These are phyloP conservation scores for Neurospora tetrasperma DNA, from an alignment of 495 filamentous ascomycete species.

Conservation along the genomic window DNA sequence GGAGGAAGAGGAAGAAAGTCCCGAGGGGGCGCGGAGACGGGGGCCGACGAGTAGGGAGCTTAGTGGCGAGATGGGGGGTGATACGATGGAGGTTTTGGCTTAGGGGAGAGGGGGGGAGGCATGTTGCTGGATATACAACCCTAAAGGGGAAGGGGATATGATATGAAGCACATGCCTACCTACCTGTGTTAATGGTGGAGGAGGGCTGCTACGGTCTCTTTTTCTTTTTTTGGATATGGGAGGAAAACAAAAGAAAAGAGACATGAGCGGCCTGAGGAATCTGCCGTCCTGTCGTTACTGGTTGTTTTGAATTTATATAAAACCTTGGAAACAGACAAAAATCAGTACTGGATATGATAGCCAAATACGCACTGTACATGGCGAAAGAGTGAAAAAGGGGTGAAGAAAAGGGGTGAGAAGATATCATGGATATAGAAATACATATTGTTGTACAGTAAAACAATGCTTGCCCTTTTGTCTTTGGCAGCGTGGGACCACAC, in stretches of 20 bases:
- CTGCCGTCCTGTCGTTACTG: constrained; percentile 1
- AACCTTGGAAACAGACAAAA: neutral
- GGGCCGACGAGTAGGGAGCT: constrained; percentile 39
- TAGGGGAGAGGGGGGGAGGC: neutral
- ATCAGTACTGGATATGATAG: neutral
- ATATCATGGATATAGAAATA: neutral
- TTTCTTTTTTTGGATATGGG: neutral
- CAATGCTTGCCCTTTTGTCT: neutral
- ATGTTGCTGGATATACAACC: neutral
- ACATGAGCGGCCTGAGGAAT: neutral
- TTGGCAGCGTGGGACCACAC: neutral
- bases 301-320: neutral
- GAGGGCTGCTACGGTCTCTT: neutral
- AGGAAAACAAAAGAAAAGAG: neutral
- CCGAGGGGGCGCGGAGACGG: constrained; percentile 19
- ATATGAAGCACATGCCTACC: neutral
- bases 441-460: neutral
- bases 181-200: neutral
- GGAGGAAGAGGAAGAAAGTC: no score
- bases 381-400: no score
- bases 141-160: neutral
- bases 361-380: neutral
- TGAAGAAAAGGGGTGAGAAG: neutral
- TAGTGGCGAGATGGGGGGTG: constrained; percentile 45
- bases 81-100: constrained; percentile 24